Conservation (phyloP, 768 basidiomycete genomes). For the Hericium erinaceus region DNA sequence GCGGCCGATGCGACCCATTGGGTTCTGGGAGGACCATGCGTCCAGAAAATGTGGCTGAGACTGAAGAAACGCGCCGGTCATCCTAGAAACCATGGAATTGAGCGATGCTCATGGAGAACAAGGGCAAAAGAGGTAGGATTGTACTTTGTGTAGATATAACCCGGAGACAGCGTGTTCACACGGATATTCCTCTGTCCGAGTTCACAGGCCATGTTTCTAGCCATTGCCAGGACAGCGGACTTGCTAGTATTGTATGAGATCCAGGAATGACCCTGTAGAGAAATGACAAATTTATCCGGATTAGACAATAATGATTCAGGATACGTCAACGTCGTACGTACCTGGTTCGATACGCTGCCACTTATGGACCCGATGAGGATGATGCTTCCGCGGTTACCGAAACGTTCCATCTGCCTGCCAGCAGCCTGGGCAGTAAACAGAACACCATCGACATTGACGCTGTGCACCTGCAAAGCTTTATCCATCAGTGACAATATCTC, state of each 20-base stretch:
- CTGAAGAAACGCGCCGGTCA: not conserved
- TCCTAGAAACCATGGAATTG: not conserved
- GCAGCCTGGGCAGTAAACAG: conserved; percentile 25
- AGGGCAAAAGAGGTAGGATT: not conserved
- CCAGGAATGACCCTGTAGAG: conserved; percentile 54
- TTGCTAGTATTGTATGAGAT: conserved; percentile 69
- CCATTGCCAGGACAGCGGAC: conserved; percentile 70
- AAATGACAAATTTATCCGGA: not conserved
- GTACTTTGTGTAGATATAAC: conserved; percentile 51
- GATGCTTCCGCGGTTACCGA: conserved; percentile 28
- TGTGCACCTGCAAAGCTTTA: conserved; percentile 44
- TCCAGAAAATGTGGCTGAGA: not conserved
- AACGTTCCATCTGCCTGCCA: conserved; percentile 23
- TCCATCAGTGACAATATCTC: conserved; percentile 35
- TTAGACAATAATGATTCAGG: not conserved
- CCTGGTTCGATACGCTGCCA: conserved; percentile 51
- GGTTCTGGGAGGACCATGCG: conserved; percentile 8
- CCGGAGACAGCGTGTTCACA: conserved; percentile 67
- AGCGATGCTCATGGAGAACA: not conserved
- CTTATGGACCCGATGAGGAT: conserved; percentile 32
- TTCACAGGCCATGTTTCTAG: conserved; percentile 71
- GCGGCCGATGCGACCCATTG: conserved; percentile 17
- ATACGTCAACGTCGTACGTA: conserved; percentile 18
- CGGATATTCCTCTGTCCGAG: conserved; percentile 54
- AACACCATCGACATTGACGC: conserved; percentile 43